phyloP scores from a whole-genome alignment of 164 flowering plant species.

The Piper longum region DNA sequence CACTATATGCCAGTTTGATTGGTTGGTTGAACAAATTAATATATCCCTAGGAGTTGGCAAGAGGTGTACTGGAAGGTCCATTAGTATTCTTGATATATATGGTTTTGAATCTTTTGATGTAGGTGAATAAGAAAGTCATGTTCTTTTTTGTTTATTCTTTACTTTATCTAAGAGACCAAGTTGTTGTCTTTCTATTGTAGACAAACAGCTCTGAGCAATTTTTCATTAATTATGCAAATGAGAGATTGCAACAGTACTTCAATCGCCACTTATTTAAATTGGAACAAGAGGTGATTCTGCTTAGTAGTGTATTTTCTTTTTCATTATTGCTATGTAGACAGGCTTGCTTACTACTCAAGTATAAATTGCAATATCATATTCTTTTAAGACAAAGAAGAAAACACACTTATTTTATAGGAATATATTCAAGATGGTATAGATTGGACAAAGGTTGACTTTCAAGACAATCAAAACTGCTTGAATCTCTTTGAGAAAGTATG shows the following conservation, averaged over 20 bases:
- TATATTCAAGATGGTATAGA: constrained; percentile 97
- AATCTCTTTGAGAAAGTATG: constrained; percentile 93
- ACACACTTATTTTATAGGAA: constrained; percentile 31
- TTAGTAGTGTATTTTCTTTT: background rate
- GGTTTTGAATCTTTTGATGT: constrained; percentile 97
- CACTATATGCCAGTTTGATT: constrained; percentile 87
- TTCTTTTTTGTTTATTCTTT: background rate
- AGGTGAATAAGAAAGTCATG: constrained; percentile 8
- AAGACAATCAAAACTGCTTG: constrained; percentile 93
- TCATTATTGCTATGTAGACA: background rate
- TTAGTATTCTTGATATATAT: constrained; percentile 96
- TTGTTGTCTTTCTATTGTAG: constrained; percentile 20
- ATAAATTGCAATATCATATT: background rate
- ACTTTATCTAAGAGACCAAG: background rate
- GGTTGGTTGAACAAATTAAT: constrained; percentile 95
- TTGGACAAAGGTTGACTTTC: constrained; percentile 94
- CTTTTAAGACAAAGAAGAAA: no score
- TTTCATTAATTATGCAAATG: constrained; percentile 98
- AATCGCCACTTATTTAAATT: constrained; percentile 95
- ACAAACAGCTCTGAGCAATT: constrained; percentile 97
- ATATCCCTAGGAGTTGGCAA: constrained; percentile 89
- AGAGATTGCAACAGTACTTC: constrained; percentile 93
- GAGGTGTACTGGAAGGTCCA: constrained; percentile 84
- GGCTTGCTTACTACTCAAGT: background rate
- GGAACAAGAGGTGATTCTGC: constrained; percentile 76